Base-by-base conservation (phyloP, 1,139 yeast genomes). In the Lodderomyces parapsilosis region DNA sequence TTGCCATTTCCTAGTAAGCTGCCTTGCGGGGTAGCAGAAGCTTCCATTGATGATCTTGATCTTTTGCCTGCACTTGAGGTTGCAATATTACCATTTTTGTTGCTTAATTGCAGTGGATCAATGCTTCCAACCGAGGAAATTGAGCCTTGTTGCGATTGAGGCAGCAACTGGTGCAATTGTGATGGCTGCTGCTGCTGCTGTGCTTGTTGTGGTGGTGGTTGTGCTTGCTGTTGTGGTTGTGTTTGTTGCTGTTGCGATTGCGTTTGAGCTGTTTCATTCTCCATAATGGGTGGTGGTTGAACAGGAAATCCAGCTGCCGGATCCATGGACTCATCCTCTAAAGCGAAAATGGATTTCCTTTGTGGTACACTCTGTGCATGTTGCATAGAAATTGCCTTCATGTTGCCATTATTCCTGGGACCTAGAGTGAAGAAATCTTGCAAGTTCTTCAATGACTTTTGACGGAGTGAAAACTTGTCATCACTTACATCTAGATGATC, bases 331-430 rank as follows among this genome's bases (percentile, higher is more conserved):
- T 30, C 33, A 9, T 30, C 33, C 3, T 30, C 33, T n/a, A 30
- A 15, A 15, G 33, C 75, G 46, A 68, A 60, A 2, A 77, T 76
- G 1, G 76, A 51, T 23, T 66, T 59, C 1, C 71, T 72, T 11
- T 38, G 44, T 13, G 49, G 49, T 34, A 40, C 28, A 38, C 46
- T 42, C 35, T 44, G 42, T 17, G 39, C 36, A 36, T 48, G 50
- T 23, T 48, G 46, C 43, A 48, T 38, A 15, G 11, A 14, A 9
- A 44, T 28, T 10, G 44, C 14, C 20, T 27, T 35, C 7, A 41
- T 34, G 10, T 30, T 17, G 10, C 33, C 11, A 30, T 40, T 39
- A 9, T n/a, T n/a, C n/a, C 42, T 43, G 15, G 38, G 44, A 34
- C 39, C 40, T 34, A 43, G 47, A 19, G 44, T 43, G 31, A 51